A percentile compares a stretch with the other conserved stretches of the same genome.
Evolutionary conservation across 148 eudicot species (phyloP).

Genomic region (Camellia sinensis): DNA sequence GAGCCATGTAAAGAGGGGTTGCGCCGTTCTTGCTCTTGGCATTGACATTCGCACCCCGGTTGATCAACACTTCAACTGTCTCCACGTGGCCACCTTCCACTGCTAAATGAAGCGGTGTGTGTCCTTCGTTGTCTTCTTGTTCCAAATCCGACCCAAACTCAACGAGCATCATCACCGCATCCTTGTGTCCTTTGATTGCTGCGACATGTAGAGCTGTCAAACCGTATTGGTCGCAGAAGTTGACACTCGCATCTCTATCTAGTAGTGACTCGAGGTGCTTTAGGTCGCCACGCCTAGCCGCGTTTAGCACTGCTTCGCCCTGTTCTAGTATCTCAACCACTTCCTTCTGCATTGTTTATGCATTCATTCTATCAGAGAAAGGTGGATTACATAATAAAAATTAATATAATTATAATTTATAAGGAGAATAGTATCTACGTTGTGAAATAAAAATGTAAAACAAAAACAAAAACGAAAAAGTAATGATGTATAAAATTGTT

Average conservation of each 20-base stretch:
- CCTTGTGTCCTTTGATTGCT: constrained; percentile 49
- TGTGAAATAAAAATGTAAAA: too few relatives aligned
- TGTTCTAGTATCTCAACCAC: constrained; percentile 32
- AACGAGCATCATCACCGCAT: constrained; percentile 33
- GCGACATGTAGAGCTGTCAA: constrained; percentile 47
- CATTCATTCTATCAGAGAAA: neutral
- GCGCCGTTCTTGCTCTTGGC: constrained; percentile 36
- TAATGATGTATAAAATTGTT: too few relatives aligned
- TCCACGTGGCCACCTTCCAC: constrained; percentile 36
- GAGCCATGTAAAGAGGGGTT: constrained; percentile 35
- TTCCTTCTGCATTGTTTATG: constrained; percentile 27
- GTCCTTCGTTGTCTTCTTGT: constrained; percentile 37
- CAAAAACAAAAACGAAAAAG: too few relatives aligned
- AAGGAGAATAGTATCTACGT: too few relatives aligned
- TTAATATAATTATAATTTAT: neutral
- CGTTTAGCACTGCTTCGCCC: constrained; percentile 38
- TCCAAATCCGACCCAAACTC: constrained; percentile 41
- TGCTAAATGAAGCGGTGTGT: constrained; percentile 50
- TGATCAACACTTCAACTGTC: constrained; percentile 38
- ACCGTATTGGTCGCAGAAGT: constrained; percentile 41
- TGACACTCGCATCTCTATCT: constrained; percentile 30
- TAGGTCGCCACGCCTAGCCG: constrained; percentile 43
- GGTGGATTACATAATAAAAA: neutral
- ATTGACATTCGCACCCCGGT: constrained; percentile 40
- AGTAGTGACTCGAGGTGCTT: constrained; percentile 29